phyloP scores from a whole-genome alignment of 1,139 yeast genomes.

The Pichia sp. region DNA sequence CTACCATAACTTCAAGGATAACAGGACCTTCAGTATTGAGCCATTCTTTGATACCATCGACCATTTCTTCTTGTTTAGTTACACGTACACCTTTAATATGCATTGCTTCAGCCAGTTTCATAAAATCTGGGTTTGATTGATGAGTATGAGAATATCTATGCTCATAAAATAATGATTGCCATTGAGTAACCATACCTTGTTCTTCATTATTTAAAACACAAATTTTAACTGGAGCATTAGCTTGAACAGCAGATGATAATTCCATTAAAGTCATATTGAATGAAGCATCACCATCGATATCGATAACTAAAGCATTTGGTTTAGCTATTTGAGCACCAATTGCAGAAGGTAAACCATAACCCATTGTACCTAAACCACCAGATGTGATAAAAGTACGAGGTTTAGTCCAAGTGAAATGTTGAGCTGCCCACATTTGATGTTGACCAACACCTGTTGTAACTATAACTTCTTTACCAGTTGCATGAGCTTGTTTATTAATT shows the following conservation, averaged over 20 bases:
- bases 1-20: slow-evolving; percentile 82
- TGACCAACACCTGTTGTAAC: slow-evolving; percentile 98
- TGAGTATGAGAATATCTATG: slow-evolving; percentile 96
- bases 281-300: slow-evolving; percentile 97
- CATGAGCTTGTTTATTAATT: slow-evolving; percentile 63
- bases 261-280: slow-evolving; percentile 96
- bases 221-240: slow-evolving; percentile 81
- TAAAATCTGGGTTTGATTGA: slow-evolving; percentile 88
- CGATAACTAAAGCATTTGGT: slow-evolving; percentile 92
- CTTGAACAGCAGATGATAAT: slow-evolving; percentile 90
- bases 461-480: slow-evolving; percentile 66
- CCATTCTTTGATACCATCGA: slow-evolving; percentile 60
- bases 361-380: slow-evolving; percentile 99
- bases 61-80: slow-evolving; percentile 57
- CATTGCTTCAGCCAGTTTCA: slow-evolving; percentile 91
- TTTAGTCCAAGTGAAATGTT: slow-evolving; percentile 84
- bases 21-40: slow-evolving; percentile 76
- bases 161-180: slow-evolving; percentile 97
- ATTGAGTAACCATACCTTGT: slow-evolving; percentile 99
- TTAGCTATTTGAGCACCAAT: slow-evolving; percentile 96
- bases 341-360: slow-evolving; percentile 94
- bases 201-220: slow-evolving; percentile 92
- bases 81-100: slow-evolving; percentile 79
- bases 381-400: slow-evolving; percentile 94
- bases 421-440: slow-evolving; percentile 99